Evolutionary conservation across 768 basidiomycete species (phyloP).

Genomic region (Pulveroboletus sp.): DNA sequence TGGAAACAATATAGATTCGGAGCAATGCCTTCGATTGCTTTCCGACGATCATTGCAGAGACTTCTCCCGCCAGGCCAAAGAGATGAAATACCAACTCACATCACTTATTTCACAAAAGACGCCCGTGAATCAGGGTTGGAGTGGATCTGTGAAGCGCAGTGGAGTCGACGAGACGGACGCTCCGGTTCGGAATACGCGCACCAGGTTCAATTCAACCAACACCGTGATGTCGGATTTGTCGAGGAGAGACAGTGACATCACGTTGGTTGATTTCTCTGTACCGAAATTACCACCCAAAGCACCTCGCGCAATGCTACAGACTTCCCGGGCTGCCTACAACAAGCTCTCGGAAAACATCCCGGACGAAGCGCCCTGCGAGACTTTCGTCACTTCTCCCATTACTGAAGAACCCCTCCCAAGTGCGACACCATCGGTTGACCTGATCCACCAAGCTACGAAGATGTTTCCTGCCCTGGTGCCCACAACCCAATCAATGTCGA

Average conservation of each 20-base stretch:
- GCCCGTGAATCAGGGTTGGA: neutral
- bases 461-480: constrained; percentile 7
- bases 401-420: neutral
- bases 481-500: neutral
- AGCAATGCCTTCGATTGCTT: constrained; percentile 23
- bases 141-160: constrained; percentile 7
- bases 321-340: neutral
- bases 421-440: constrained; percentile 1
- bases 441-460: neutral
- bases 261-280: constrained; percentile 18
- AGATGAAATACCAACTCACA: constrained; percentile 24
- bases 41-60: constrained; percentile 25
- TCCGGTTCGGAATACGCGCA: constrained; percentile 14
- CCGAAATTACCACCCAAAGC: constrained; percentile 16
- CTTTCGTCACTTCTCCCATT: constrained; percentile 5
- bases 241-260: constrained; percentile 25
- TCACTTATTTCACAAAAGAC: constrained; percentile 6
- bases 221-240: constrained; percentile 11
- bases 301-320: constrained; percentile 21
- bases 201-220: constrained; percentile 15
- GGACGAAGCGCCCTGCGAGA: neutral
- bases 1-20: constrained; percentile 9
- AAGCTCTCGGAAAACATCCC: neutral
- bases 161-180: constrained; percentile 11
- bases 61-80: constrained; percentile 21